A percentile compares a stretch with the other conserved stretches of the same genome.
Conservation (phyloP, 2,329 filamentous ascomycete genomes). For the Fusarium clavum region DNA sequence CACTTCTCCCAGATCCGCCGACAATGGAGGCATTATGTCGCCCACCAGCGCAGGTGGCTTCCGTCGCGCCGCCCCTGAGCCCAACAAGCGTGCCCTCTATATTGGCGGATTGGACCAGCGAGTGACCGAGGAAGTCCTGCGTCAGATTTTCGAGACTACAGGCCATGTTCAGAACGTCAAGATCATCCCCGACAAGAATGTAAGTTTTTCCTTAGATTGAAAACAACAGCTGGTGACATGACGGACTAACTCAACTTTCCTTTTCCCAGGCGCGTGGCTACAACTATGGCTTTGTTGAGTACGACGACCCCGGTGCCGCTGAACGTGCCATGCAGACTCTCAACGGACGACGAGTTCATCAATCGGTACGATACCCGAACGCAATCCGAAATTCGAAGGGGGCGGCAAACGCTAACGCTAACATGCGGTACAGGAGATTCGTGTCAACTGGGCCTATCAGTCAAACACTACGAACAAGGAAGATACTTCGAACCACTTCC, state of each 20-base stretch:
- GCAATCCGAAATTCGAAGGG: constrained; percentile 3
- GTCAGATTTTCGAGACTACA: constrained; percentile 98
- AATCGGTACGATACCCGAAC: constrained; percentile 71
- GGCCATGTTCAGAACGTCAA: constrained; percentile 99
- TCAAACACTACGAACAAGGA: constrained; percentile 95
- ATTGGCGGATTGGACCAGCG: constrained; percentile 94
- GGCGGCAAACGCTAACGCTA: constrained; percentile 18
- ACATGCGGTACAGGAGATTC: constrained; percentile 79
- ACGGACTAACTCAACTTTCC: constrained; percentile 46
- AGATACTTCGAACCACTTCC: constrained; percentile 97
- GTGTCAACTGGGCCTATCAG: constrained; percentile 99
- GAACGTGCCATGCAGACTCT: constrained; percentile 97
- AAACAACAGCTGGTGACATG: neutral
- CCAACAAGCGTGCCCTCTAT: constrained; percentile 97
- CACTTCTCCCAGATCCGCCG: constrained; percentile 83
- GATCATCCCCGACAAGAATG: constrained; percentile 99
- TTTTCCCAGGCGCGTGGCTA: constrained; percentile 85
- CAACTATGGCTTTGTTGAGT: constrained; percentile 99
- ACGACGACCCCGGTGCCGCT: constrained; percentile 95
- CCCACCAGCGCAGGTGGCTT: constrained; percentile 85
- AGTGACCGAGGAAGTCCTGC: constrained; percentile 94
- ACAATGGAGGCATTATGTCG: constrained; percentile 78
- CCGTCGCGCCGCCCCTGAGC: constrained; percentile 93
- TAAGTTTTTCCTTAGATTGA: constrained; percentile 64
- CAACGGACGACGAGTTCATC: constrained; percentile 94